phyloP scores from a whole-genome alignment of 2,329 filamentous ascomycete genomes.

The Pseudogymnoascus verrucosus region DNA sequence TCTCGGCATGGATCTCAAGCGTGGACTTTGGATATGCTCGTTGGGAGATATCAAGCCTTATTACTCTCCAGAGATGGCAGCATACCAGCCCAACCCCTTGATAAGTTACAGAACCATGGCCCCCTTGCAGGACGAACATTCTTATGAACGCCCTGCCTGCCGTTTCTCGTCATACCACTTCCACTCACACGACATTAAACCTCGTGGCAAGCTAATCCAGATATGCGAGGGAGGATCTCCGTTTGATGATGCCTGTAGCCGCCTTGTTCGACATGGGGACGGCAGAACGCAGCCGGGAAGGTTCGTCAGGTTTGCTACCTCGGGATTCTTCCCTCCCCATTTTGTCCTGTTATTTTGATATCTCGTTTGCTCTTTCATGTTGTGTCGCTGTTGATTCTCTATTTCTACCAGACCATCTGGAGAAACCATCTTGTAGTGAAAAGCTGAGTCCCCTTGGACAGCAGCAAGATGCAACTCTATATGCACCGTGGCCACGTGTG shows the following conservation, averaged over 20 bases:
- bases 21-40: background rate
- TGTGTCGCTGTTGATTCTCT: background rate
- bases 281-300: background rate
- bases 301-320: background rate
- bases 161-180: background rate
- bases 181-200: background rate
- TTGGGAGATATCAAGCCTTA: background rate
- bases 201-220: slow-evolving; percentile 1
- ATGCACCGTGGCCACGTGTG: background rate
- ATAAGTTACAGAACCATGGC: background rate
- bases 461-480: background rate
- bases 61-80: background rate
- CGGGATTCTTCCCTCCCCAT: background rate
- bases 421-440: background rate
- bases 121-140: background rate
- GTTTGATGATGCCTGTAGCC: slow-evolving; percentile 2
- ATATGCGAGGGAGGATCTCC: slow-evolving; percentile 1
- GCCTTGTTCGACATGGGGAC: slow-evolving; percentile 1
- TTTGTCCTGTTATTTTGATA: slow-evolving; percentile 2
- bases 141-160: background rate
- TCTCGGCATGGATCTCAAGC: background rate
- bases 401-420: slow-evolving; percentile 4
- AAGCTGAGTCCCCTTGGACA: background rate
- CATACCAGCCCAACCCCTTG: background rate
- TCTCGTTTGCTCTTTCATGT: background rate